Base-by-base conservation (phyloP, 129 eudicot genomes). In the Tagetes erecta region DNA sequence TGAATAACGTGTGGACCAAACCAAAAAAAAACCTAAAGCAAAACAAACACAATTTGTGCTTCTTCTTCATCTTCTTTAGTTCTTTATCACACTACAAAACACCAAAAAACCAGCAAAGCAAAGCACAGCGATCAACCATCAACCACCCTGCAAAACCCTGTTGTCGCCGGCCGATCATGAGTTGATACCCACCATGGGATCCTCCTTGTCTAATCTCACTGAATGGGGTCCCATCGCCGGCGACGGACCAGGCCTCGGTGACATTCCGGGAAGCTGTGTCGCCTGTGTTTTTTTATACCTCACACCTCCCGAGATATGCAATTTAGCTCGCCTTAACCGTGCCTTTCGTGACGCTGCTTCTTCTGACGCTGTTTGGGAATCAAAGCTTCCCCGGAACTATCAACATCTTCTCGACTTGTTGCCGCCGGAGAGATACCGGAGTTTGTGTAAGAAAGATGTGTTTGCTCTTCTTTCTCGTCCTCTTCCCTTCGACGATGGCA, bases 291-390 rank as follows among this genome's bases (percentile, higher is more conserved):
- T 92, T 66, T 64, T 87, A 6, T 74, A 89, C 57, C 76, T 92
- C 0, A 87, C 97, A 31, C 97, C 97, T 44, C 96, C 90, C 20
- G 97, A 92, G 85, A 92, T 92, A 13, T 92, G 97, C 77, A 92
- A 92, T 57, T 76, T 92, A 71, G 97, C 97, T n/a, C 86, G 96
- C 14, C 96, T 92, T 39, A 92, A 89, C 51, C 91, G 94, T n/a
- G 96, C 96, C 6, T 92, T 92, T 62, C 96, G 97, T 46, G 86
- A 85, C 36, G 96, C 97, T 4, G 96, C 97, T 0, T 87, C 96
- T 1, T 92, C 97, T 20, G 97, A 92, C 82, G 81, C 90, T 76
- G 97, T 92, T 2, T 89, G 97, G 97, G 89, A 85, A 9, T 63
- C 96, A 0, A 92, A 89, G 85, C 82, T 92, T 44, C 96, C 97